A percentile compares a stretch with the other conserved stretches of the same genome.
phyloP scores from a whole-genome alignment of 176 grass and related monocot genomes.

The Aegilops speltoides region DNA sequence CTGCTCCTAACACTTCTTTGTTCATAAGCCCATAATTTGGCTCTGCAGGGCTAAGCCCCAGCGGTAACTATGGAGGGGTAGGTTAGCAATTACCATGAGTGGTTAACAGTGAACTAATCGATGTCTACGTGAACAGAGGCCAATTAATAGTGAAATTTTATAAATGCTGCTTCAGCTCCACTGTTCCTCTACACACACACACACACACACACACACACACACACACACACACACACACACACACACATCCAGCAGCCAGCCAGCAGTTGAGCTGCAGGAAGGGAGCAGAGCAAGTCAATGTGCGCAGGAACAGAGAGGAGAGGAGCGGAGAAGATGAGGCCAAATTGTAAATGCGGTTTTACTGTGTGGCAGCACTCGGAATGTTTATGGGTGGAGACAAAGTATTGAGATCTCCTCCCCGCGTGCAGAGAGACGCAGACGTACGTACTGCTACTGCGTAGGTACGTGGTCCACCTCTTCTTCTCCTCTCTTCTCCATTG shows the following conservation, averaged over 20 bases:
- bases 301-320: neutral
- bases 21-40: neutral
- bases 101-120: neutral
- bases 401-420: constrained; percentile 34
- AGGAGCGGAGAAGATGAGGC: neutral
- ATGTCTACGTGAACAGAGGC: neutral
- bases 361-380: constrained; percentile 51
- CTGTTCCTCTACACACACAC: neutral
- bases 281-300: constrained; percentile 8
- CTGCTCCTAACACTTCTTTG: too few relatives aligned
- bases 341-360: constrained; percentile 6
- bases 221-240: neutral
- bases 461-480: constrained; percentile 7
- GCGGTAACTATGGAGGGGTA: neutral
- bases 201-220: neutral
- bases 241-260: neutral
- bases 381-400: constrained; percentile 81
- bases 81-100: neutral
- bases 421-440: neutral
- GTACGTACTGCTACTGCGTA: neutral
- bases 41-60: neutral
- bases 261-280: neutral
- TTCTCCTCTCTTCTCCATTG: neutral
- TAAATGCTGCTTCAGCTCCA: neutral
- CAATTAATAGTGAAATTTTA: neutral